Conservation (phyloP, 208 protist genomes). For the Leishmania mexicana region DNA sequence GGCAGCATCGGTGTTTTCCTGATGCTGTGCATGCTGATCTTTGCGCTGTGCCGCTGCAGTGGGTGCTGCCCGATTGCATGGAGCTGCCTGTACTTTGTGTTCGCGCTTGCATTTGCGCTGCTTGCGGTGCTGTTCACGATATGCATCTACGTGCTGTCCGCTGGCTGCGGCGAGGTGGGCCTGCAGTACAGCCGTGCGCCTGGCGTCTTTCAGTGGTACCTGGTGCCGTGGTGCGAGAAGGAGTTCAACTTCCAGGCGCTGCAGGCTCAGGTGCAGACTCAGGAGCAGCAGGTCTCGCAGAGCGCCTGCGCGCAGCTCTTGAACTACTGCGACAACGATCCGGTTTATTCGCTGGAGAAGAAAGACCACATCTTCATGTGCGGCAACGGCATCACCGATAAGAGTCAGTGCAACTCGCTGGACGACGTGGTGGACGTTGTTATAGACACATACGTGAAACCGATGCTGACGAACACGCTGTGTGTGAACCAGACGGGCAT, state of each 20-base stretch:
- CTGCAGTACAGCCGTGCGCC: constrained; percentile 68
- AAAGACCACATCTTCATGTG: constrained; percentile 47
- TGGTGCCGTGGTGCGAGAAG: constrained; percentile 67
- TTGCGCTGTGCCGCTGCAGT: constrained; percentile 54
- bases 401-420: constrained; percentile 37
- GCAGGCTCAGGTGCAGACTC: constrained; percentile 27
- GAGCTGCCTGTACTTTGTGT: constrained; percentile 65
- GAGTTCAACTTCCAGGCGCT: constrained; percentile 46
- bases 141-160: constrained; percentile 41
- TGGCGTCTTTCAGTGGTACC: constrained; percentile 78
- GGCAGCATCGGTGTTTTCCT: constrained; percentile 54
- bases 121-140: constrained; percentile 65
- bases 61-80: constrained; percentile 42
- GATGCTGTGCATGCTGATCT: constrained; percentile 60
- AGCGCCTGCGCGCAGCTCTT: constrained; percentile 56
- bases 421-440: constrained; percentile 42
- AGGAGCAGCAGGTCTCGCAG: constrained; percentile 24
- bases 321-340: constrained; percentile 49
- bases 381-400: constrained; percentile 33
- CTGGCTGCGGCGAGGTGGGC: constrained; percentile 60
- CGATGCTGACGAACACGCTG: constrained; percentile 45
- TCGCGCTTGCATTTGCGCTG: constrained; percentile 62
- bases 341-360: constrained; percentile 12
- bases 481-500: constrained; percentile 46
- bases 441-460: constrained; percentile 44